Base-by-base conservation (phyloP, 2,329 filamentous ascomycete genomes). In the Verticillium longisporum region DNA sequence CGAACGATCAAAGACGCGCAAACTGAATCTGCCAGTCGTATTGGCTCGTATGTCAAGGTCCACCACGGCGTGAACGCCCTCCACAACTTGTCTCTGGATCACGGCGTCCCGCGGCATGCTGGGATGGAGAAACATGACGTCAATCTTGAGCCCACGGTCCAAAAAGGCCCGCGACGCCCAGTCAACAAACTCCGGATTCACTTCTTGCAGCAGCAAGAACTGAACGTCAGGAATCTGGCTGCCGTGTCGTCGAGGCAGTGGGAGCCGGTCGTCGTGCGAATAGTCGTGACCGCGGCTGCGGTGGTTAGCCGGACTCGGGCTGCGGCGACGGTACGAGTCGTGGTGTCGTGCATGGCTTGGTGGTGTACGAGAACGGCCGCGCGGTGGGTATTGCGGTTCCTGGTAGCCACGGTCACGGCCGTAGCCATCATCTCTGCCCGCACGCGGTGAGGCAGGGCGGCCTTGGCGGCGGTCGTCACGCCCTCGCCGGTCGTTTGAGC, bases 181-280 rank as follows among this genome's bases (percentile, higher is more conserved):
- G 59, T 82, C 82, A 58, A 97, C 86, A 69, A 96, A 97, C 61
- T 91, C 88, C 63, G 89, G 82, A 62, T 88, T 86, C 13, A 96
- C 82, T 66, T 92, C 87, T 65, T 94, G 88, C 55, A 94, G 80
- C 5, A 96, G 83, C 33, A 97, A 84, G 34, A 98, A 86, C 72
- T 97, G 92, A 15, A 97, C 89, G 68, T 98, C 92, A 2, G 94
- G 93, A 26, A 97, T 87, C 65, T 95, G 86, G 61, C 83, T 79
- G 4, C 90, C 87, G 61, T 87, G 84, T 61, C 92, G 83, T 61
- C 87, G 84, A 54, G 92, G 91, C 7, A 96, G 83, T 34, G 90
- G 88, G 13, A 92, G 78, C 38, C 85, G 78, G 64, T 89, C 85
- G 37, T 79, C 62, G 60, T 88, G 82, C 61, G 79, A 74, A 56